Conservation (phyloP, 768 basidiomycete species). For the Agrocybe pediades region DNA sequence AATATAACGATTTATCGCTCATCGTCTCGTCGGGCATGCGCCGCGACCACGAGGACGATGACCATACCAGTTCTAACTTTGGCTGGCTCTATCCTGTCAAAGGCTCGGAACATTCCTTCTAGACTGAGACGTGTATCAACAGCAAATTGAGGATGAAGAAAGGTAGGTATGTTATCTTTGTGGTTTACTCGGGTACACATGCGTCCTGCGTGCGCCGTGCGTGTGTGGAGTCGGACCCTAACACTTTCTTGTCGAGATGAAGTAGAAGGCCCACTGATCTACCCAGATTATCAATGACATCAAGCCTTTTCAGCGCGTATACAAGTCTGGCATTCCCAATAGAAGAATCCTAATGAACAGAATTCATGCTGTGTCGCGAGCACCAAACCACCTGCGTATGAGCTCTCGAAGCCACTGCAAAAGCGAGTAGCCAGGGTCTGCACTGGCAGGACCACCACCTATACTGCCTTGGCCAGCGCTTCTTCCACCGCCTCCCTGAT, state of each 20-base stretch:
- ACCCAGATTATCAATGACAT: not conserved
- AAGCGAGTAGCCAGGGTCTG: not conserved
- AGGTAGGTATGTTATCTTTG: not conserved
- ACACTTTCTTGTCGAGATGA: not conserved
- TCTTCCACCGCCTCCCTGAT: conserved; percentile 6
- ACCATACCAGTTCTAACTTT: not conserved
- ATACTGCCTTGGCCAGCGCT: not conserved
- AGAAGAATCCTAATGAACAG: not conserved
- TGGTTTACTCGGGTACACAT: not conserved
- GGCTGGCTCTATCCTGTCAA: not conserved
- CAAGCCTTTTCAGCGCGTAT: too few relatives aligned
- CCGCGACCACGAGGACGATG: conserved; percentile 10
- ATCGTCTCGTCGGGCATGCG: conserved; percentile 15
- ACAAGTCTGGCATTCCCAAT: too few relatives aligned
- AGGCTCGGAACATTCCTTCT: not conserved
- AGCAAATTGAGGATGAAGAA: not conserved
- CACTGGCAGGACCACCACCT: not conserved
- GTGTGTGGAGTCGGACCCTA: not conserved
- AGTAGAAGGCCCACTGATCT: not conserved
- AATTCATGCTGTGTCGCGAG: not conserved
- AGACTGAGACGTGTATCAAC: not conserved
- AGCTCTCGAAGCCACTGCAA: conserved; percentile 8
- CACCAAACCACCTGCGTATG: conserved; percentile 11
- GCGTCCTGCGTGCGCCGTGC: not conserved
- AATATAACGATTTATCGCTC: not conserved